Evolutionary conservation across 2,329 filamentous ascomycete genomes (phyloP).

Genomic region (Huntiella omanensis): DNA sequence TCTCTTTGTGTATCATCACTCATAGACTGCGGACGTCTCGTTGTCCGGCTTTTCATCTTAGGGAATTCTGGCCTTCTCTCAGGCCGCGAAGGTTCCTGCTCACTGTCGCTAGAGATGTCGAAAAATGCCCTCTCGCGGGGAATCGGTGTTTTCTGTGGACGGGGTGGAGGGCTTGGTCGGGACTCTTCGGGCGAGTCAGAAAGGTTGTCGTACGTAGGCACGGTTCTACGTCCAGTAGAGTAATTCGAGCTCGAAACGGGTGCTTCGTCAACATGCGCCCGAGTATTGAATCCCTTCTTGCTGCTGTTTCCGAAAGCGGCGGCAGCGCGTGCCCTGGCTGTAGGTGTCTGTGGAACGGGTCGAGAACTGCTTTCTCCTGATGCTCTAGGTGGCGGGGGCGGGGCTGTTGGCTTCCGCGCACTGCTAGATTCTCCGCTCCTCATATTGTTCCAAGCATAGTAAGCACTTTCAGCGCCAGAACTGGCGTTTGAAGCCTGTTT

Average conservation of each 20-base stretch:
- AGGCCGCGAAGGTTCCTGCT: background rate
- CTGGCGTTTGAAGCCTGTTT: slow-evolving; percentile 20
- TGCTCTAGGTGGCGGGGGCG: slow-evolving; percentile 16
- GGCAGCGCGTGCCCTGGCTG: slow-evolving; percentile 33
- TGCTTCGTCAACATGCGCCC: slow-evolving; percentile 34
- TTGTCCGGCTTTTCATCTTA: slow-evolving; percentile 1
- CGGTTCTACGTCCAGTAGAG: slow-evolving; percentile 17
- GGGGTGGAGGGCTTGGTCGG: slow-evolving; percentile 4
- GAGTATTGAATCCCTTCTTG: slow-evolving; percentile 31
- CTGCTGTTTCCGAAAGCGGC: slow-evolving; percentile 30
- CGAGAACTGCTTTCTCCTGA: slow-evolving; percentile 18
- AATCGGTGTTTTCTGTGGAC: slow-evolving; percentile 4
- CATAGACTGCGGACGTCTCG: background rate
- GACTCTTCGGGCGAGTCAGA: slow-evolving; percentile 2
- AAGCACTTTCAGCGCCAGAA: slow-evolving; percentile 23
- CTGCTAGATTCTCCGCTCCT: slow-evolving; percentile 12
- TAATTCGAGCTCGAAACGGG: slow-evolving; percentile 32
- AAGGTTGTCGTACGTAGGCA: slow-evolving; percentile 1
- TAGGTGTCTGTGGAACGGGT: slow-evolving; percentile 30
- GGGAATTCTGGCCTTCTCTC: slow-evolving; percentile 5
- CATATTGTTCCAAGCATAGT: slow-evolving; percentile 26
- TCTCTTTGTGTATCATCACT: background rate
- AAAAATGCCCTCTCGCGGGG: slow-evolving; percentile 6
- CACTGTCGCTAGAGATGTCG: slow-evolving; percentile 10
- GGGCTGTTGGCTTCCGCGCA: slow-evolving; percentile 15